Percentiles rank a stretch among this genome's conserved stretches.
Evolutionary conservation across 306 rosid species (phyloP).

Genomic region (Cucurbita maxima): DNA sequence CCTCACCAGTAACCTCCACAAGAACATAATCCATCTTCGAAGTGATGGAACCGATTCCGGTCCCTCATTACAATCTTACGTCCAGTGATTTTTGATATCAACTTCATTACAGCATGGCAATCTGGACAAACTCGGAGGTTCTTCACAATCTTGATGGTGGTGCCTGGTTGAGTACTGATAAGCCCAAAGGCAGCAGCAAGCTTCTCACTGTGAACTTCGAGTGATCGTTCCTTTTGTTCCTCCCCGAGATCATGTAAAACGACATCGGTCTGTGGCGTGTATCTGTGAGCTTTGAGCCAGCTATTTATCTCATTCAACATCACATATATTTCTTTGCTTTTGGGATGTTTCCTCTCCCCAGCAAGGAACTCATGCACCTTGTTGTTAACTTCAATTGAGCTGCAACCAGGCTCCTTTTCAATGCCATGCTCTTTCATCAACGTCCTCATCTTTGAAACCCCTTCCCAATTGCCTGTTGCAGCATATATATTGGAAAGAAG

Average conservation of each 20-base stretch:
- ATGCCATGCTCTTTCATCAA: constrained; percentile 61
- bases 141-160: constrained; percentile 54
- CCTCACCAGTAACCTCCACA: constrained; percentile 52
- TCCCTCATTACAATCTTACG: constrained; percentile 66
- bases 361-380: constrained; percentile 68
- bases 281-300: constrained; percentile 48
- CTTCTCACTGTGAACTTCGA: constrained; percentile 76
- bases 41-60: constrained; percentile 66
- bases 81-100: constrained; percentile 44
- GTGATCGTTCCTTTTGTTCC: constrained; percentile 46
- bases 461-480: constrained; percentile 52
- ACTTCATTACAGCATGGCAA: constrained; percentile 67
- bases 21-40: constrained; percentile 56
- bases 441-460: constrained; percentile 54
- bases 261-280: constrained; percentile 40
- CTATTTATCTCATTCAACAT: constrained; percentile 50
- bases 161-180: constrained; percentile 46
- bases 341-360: constrained; percentile 51
- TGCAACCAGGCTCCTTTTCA: constrained; percentile 79
- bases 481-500: constrained; percentile 74
- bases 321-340: constrained; percentile 41
- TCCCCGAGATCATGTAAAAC: constrained; percentile 63
- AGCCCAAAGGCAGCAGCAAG: constrained; percentile 80
- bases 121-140: constrained; percentile 65
- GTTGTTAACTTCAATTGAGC: constrained; percentile 54